Evolutionary conservation across 202 grass and related monocot species (phyloP).

Genomic region (Carex sylvatica): DNA sequence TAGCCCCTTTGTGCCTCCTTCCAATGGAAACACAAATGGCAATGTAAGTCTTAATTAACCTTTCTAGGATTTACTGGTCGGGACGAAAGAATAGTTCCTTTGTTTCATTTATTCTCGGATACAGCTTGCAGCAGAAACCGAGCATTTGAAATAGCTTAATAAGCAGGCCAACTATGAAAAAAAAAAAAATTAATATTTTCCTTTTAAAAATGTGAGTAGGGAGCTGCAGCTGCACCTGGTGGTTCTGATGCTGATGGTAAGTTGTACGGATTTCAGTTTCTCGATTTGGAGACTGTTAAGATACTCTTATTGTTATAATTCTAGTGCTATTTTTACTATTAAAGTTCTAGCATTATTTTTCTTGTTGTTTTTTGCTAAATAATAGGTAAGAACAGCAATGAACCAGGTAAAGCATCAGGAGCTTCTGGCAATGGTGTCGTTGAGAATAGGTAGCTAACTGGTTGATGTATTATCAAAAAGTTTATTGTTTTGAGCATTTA

Average conservation of each 20-base stretch:
- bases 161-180: background rate
- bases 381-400: slow-evolving; percentile 45
- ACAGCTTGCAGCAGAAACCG: background rate
- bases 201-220: slow-evolving; percentile 25
- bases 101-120: background rate
- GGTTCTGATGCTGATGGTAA: slow-evolving; percentile 37
- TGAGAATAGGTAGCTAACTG: slow-evolving; percentile 34
- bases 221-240: slow-evolving; percentile 24
- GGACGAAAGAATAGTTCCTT: background rate
- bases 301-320: slow-evolving; percentile 20
- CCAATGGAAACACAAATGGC: slow-evolving; percentile 42
- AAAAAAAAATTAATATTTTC: background rate
- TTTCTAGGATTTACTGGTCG: background rate
- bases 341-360: background rate
- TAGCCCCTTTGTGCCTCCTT: slow-evolving; percentile 33
- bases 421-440: slow-evolving; percentile 36
- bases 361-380: slow-evolving; percentile 28
- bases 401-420: slow-evolving; percentile 37
- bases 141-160: background rate
- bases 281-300: background rate
- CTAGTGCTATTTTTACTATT: background rate
- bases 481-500: slow-evolving; percentile 10
- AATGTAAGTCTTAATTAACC: slow-evolving; percentile 31
- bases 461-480: background rate
- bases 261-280: slow-evolving; percentile 22